phyloP scores from a whole-genome alignment of 2,329 filamentous ascomycete genomes.

The Fusarium cicatricum region DNA sequence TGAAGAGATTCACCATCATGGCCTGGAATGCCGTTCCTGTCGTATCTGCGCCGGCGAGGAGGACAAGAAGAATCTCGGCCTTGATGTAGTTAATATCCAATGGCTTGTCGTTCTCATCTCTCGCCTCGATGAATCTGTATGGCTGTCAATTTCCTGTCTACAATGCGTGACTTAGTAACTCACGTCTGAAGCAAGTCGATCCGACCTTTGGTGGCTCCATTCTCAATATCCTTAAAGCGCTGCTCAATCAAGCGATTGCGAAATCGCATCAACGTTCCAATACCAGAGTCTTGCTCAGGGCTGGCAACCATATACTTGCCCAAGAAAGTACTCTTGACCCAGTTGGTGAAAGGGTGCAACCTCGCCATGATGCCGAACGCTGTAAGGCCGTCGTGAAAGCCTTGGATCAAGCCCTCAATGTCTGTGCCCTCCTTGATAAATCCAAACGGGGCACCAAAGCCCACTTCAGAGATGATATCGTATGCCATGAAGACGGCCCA shows the following conservation, averaged over 20 bases:
- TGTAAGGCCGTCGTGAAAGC: constrained; percentile 28
- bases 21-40: constrained; percentile 57
- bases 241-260: constrained; percentile 61
- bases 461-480: constrained; percentile 62
- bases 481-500: constrained; percentile 43
- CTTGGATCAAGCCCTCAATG: constrained; percentile 51
- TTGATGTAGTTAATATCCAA: constrained; percentile 34
- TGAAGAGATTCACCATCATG: constrained; percentile 46
- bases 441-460: constrained; percentile 49
- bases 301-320: constrained; percentile 34
- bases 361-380: constrained; percentile 54
- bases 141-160: no score
- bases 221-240: constrained; percentile 56
- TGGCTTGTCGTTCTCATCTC: constrained; percentile 16
- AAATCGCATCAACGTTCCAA: constrained; percentile 65
- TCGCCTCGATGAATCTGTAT: constrained; percentile 21
- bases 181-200: constrained; percentile 62
- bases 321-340: constrained; percentile 29
- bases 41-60: constrained; percentile 54
- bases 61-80: constrained; percentile 28
- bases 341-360: constrained; percentile 38
- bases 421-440: constrained; percentile 58
- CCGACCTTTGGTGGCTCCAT: constrained; percentile 51
- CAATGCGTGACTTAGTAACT: neutral
- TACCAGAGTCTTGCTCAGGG: constrained; percentile 61